Conservation (phyloP, 179 eudicot genomes). For the Sideroxylon spinosum region DNA sequence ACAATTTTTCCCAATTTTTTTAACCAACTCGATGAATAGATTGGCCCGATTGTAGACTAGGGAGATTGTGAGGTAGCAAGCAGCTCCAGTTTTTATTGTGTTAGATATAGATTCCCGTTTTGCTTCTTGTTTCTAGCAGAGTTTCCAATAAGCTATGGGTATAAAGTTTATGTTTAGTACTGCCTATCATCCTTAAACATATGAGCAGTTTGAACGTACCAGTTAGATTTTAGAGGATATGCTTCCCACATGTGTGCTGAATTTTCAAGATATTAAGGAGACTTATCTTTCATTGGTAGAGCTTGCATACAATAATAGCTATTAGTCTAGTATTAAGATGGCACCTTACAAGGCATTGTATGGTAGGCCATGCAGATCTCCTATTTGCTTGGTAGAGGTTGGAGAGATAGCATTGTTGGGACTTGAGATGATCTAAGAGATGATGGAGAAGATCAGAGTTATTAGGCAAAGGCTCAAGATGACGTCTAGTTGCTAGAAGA, state of each 20-base stretch:
- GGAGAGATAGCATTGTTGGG: not conserved
- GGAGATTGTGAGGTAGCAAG: too few species aligned
- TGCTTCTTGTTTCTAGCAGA: too few species aligned
- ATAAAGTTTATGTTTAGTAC: too few species aligned
- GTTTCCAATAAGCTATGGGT: too few species aligned
- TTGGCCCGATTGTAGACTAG: too few species aligned
- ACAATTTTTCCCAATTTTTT: too few species aligned
- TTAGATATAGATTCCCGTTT: too few species aligned
- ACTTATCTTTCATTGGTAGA: not conserved
- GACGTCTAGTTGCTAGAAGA: not conserved
- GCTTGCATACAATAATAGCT: not conserved
- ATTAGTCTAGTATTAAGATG: not conserved
- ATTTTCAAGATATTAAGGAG: not conserved
- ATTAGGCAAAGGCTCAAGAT: not conserved
- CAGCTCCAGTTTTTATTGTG: too few species aligned
- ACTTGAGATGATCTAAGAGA: not conserved
- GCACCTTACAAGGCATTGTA: not conserved
- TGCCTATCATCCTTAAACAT: too few species aligned
- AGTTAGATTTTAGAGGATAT: not conserved
- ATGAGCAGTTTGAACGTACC: too few species aligned
- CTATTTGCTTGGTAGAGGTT: not conserved
- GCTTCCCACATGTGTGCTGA: not conserved
- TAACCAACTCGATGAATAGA: too few species aligned
- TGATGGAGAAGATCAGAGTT: not conserved
- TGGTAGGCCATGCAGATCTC: not conserved